These are phyloP conservation scores for Lodderomyces orthopsilosis DNA, from an alignment of 1,139 yeast genomes.

Conservation along the genomic window DNA sequence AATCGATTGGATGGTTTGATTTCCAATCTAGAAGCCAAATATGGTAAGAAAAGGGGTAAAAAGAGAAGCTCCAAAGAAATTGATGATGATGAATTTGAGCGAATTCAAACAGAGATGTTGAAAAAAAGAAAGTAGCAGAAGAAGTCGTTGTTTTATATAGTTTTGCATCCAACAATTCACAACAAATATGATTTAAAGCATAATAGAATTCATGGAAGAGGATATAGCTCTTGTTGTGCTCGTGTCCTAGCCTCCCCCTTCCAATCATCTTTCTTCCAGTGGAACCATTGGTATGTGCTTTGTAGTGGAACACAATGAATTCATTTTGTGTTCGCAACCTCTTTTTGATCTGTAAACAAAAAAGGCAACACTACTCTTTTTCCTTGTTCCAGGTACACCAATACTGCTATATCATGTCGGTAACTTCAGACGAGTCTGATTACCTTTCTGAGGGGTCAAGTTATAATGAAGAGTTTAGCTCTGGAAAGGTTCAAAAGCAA, in stretches of 20 bases:
- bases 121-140: conserved; percentile 10
- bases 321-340: neutral
- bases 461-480: conserved; percentile 16
- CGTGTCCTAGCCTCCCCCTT: too few species aligned
- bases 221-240: too few species aligned
- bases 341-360: conserved; percentile 1
- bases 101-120: conserved; percentile 27
- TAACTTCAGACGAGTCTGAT: conserved; percentile 15
- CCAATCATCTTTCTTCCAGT: too few species aligned
- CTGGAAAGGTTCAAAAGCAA: conserved; percentile 9
- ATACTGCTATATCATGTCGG: conserved; percentile 6
- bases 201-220: too few species aligned
- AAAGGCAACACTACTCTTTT: neutral
- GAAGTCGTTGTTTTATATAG: neutral
- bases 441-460: conserved; percentile 14
- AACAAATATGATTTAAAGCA: neutral
- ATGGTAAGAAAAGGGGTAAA: conserved; percentile 38
- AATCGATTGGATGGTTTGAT: conserved; percentile 49
- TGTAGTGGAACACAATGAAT: too few species aligned
- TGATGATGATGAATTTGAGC: conserved; percentile 31
- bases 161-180: conserved; percentile 1
- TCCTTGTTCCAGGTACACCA: neutral
- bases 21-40: conserved; percentile 53
- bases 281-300: too few species aligned
- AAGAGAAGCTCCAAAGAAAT: conserved; percentile 30